Evolutionary conservation across 2,329 filamentous ascomycete genomes (phyloP), one percentile per base, ranked within the genome.

Genomic region (Monosporascus sp.): DNA sequence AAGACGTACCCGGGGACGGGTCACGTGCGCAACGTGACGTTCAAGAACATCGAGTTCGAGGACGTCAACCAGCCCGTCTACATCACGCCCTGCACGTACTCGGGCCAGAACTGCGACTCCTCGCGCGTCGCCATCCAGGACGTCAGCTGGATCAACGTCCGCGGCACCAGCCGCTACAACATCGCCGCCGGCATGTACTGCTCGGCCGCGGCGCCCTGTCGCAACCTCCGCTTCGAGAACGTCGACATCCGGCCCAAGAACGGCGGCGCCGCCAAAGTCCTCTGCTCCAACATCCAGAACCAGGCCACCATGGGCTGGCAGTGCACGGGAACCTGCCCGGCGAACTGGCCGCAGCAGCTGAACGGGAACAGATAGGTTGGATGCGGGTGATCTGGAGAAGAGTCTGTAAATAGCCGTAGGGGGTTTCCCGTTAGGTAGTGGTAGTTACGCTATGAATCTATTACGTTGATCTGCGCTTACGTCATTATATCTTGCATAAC

Each of bases 51-150:
- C 52, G 48, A 58, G 16, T 64, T 71, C 55, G 62, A 67, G 44
- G 63, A 74, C 59, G 74, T 78, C 56, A 75, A 78, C 61, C 75
- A 78, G 62, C 75, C 74, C 14, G 76, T 78, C 58, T 77, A 78
- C 61, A 68, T 78, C 14, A 74, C 72, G 4, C 66, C 70, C 0
- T 78, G 75, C 57, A 78, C 76, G 59, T 78, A 77, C 65, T 65
- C 66, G 19, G 64, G 55, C 49, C 57, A 62, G 41, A 68, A 65
- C 52, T 76, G 73, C 64, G 73, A 75, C 57, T 62, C 60, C 17
- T 72, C 68, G 37, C 67, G 70, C 44, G 63, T 77, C 41, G 64
- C 72, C 49, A 78, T 79, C 53, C 67, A 66, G 38, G 74, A 79
- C 57, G 65, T 79, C 24, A 73, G 68, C 40, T 78, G 75, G 74